Evolutionary conservation across 2,329 filamentous ascomycete species (phyloP), one percentile per base, ranked within the genome.

Genomic region (Lecanicillium sp.): DNA sequence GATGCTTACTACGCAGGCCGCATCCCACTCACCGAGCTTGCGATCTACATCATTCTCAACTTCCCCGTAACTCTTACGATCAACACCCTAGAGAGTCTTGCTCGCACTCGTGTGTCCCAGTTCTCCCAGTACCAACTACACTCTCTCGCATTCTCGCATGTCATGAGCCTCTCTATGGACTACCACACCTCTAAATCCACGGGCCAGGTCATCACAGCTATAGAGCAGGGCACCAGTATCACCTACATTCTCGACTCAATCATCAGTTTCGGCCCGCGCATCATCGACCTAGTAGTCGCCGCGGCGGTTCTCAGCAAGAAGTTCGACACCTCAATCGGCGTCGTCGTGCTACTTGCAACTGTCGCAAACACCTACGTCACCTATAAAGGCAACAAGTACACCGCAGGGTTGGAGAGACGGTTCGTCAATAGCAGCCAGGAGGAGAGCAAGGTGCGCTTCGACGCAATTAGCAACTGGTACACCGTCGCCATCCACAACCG

Each of bases 91-190:
- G 29, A 50, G 14, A 33, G 37, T 38, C 44, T 56, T 12, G 58
- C 58, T 9, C 54, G 49, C 7, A 57, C 54, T 4, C 55, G 58
- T 19, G 53, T 60, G 26, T 54, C 54, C 20, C 56, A 59, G 17
- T 61, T 55, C 24, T 54, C 58, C 20, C 78, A 80, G 53, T 68
- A 72, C 39, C 69, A 72, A 29, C 71, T 86, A 40, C 77, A 72
- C 14, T 72, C 72, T 5, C 30, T 53, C 14, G 44, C 81, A 0
- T 86, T 84, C 60, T 70, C 75, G 44, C 81, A 86, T 54, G 72
- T 86, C 40, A 81, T 87, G 75, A 71, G 67, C 29, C 70, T 86
- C 4, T 84, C 80, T 0, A 82, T 82, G 65, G 81, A 86, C 54
- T 86, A 85, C 50, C 83, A 87, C 60, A 78, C 78, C 36, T 72